Evolutionary conservation across 371 early-diverging fungal species (phyloP), one percentile per base, ranked within the genome.

Genomic region (Amoeboaphelidium protococcarum): DNA sequence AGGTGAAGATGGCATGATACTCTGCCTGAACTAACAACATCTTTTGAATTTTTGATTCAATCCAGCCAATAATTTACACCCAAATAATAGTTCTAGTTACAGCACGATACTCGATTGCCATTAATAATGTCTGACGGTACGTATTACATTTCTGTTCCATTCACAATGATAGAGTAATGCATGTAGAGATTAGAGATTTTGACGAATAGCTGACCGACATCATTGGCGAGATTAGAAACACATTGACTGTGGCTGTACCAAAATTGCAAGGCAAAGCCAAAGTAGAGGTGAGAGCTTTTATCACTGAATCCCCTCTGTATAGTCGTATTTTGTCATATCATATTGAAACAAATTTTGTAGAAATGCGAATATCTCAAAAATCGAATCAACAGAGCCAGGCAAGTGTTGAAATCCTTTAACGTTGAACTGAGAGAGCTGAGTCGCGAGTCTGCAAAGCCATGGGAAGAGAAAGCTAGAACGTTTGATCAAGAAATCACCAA

Each of bases 141-240:
- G n/a, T n/a, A n/a, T n/a, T n/a, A n/a, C n/a, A n/a, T n/a, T n/a
- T n/a, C n/a, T n/a, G n/a, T n/a, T n/a, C n/a, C n/a, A n/a, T n/a
- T n/a, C n/a, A n/a, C n/a, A n/a, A n/a, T n/a, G n/a, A n/a, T n/a
- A n/a, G n/a, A n/a, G n/a, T n/a, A n/a, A n/a, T n/a, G n/a, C n/a
- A n/a, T n/a, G n/a, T 31, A 63, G 71, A 71, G 42, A 52, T 71
- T 45, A 65, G 64, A 27, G 71, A 71, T 42, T 71, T 65, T 50
- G 61, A 65, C 26, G 71, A 71, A 50, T 64, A 71, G 47, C 58
- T 71, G 51, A 50, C 49, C 40, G 66, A 67, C 44, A 58, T 71
- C 6, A 27, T 66, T 1, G 45, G 57, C 16, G 54, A 57, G n/a
- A 59, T 71, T 25, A 43, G 54, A 24, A 48, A 23, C 0, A 54